phyloP scores from a whole-genome alignment of 1,284 basidiomycete genomes.

The Coniferiporia weirii region DNA sequence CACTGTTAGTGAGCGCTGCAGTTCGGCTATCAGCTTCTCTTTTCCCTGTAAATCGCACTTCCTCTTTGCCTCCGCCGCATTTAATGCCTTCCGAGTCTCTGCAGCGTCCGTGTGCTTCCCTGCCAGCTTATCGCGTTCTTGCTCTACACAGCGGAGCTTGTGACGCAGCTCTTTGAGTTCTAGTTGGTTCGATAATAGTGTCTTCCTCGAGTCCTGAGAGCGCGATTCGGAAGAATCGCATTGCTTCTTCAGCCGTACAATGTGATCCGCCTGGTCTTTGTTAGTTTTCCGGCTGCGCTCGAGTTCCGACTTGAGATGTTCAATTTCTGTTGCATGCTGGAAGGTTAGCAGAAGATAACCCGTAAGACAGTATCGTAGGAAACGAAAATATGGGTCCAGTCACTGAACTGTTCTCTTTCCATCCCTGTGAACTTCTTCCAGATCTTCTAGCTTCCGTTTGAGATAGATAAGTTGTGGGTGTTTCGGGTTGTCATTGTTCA shows the following conservation, averaged over 20 bases:
- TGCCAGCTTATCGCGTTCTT: slow-evolving; percentile 48
- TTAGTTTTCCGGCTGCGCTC: slow-evolving; percentile 41
- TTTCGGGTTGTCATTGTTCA: slow-evolving; percentile 3
- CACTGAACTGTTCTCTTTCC: slow-evolving; percentile 53
- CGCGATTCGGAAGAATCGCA: slow-evolving; percentile 47
- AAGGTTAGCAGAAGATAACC: slow-evolving; percentile 5
- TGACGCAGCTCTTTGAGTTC: slow-evolving; percentile 58
- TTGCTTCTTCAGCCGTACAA: slow-evolving; percentile 61
- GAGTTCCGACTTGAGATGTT: slow-evolving; percentile 53
- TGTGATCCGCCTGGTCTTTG: slow-evolving; percentile 48
- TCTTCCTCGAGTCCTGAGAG: slow-evolving; percentile 54
- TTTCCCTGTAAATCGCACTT: slow-evolving; percentile 49
- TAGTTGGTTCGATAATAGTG: slow-evolving; percentile 41
- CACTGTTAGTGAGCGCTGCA: slow-evolving; percentile 44
- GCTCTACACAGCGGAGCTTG: slow-evolving; percentile 56
- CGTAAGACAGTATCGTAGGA: slow-evolving; percentile 7
- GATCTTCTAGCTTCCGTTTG: slow-evolving; percentile 60
- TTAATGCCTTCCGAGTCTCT: slow-evolving; percentile 49
- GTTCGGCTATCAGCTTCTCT: slow-evolving; percentile 48
- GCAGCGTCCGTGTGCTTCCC: slow-evolving; percentile 46
- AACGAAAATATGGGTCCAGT: background rate
- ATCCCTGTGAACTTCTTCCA: slow-evolving; percentile 59
- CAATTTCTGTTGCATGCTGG: slow-evolving; percentile 57
- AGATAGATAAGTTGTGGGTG: slow-evolving; percentile 29
- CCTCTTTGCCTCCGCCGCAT: slow-evolving; percentile 42